Evolutionary conservation across 2,329 filamentous ascomycete genomes (phyloP), one percentile per base, ranked within the genome.

Genomic region (Cercospora sp.): DNA sequence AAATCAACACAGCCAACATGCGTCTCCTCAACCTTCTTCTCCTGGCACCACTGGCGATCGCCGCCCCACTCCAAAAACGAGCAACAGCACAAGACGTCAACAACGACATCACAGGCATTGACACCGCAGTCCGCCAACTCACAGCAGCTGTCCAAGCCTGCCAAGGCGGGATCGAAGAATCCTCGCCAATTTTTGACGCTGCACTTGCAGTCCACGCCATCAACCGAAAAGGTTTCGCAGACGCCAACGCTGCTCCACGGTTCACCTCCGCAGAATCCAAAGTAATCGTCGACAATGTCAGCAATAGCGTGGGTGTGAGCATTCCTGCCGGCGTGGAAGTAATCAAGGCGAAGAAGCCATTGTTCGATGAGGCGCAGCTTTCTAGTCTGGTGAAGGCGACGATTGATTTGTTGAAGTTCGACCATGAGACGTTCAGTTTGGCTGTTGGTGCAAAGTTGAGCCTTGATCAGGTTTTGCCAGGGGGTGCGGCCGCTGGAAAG

Each of bases 101-200:
- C 68, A 58, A 73, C 70, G 73, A 73, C 69, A 73, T 75, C 49
- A 74, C 70, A 2, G 71, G 68, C 21, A 74, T 75, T 60, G 71
- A 74, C 65, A 65, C 62, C 28, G 71, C 71, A 3, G 74, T 75
- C 5, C 71, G 67, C 18, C 57, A 59, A 18, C 68, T 75, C 34
- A 75, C 70, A n/a, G 64, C 68, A 16, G 67, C 66, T 2, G 64
- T 74, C 28, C 65, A 68, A n/a, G 70, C 73, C 45, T 74, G 74
- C 66, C 57, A 71, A 21, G 74, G 73, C 57, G 74, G 73, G 3
- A 73, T 74, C 13, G 65, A 68, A 37, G 59, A 70, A 45, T 62
- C 71, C 3, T 51, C 51, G 9, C 72, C 73, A 3, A 66, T 74
- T 30, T 71, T 74, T 59, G 66, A 66, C 21, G 72, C 72, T 26